phyloP scores from a whole-genome alignment of 768 basidiomycete genomes.

The Multifurca ochricompacta region DNA sequence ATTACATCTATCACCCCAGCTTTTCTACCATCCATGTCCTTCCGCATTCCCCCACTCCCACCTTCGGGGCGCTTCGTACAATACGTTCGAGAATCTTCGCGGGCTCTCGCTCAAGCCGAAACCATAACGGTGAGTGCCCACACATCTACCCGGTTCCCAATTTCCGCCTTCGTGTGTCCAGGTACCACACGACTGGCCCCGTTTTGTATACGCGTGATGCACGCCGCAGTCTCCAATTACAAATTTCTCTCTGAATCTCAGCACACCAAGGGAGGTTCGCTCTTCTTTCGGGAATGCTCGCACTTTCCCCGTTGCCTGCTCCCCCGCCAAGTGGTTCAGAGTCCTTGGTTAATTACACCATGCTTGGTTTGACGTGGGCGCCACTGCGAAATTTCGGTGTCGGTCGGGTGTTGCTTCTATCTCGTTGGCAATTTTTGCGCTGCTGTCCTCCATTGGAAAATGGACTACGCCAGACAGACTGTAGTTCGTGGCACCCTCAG shows the following conservation, averaged over 20 bases:
- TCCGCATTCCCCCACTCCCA: constrained; percentile 31
- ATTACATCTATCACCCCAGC: not conserved
- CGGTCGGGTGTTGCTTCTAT: not conserved
- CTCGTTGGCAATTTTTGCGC: not conserved
- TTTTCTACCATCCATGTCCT: not conserved
- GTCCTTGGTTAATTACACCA: not conserved
- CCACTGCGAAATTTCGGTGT: not conserved
- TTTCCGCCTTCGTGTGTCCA: not conserved
- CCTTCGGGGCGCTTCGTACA: constrained; percentile 40
- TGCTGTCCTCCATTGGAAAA: constrained; percentile 1
- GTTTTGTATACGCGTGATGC: not conserved
- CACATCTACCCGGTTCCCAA: not conserved
- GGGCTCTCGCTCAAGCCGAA: constrained; percentile 37
- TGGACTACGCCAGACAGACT: not conserved
- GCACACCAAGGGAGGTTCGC: too few species aligned
- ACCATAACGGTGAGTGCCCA: constrained; percentile 44
- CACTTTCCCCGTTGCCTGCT: not conserved
- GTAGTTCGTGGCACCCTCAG: constrained; percentile 4
- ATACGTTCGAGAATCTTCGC: constrained; percentile 48
- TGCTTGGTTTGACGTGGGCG: not conserved
- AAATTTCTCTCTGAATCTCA: not conserved
- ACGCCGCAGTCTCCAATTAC: not conserved
- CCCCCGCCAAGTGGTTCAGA: not conserved
- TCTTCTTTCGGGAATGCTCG: not conserved
- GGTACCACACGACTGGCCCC: not conserved